Conservation (phyloP, 306 rosid genomes). For the Delonix regia region DNA sequence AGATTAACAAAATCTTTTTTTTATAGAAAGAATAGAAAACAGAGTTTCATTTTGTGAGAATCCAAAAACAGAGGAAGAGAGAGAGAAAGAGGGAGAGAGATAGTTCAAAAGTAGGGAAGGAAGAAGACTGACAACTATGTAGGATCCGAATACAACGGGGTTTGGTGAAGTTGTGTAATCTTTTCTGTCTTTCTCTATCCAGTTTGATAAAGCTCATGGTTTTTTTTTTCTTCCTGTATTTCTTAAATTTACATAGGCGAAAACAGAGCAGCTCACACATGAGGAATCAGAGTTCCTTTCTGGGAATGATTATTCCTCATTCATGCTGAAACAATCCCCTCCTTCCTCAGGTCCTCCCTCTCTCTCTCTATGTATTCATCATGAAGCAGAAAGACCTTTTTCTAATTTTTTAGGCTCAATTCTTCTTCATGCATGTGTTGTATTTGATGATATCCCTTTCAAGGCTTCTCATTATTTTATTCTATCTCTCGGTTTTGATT, state of each 20-base stretch:
- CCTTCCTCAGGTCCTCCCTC: slow-evolving; percentile 34
- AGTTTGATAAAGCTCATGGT: neutral
- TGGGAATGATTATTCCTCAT: slow-evolving; percentile 64
- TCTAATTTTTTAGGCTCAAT: neutral
- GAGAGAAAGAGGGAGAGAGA: slow-evolving; percentile 19
- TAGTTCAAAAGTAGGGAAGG: slow-evolving; percentile 38
- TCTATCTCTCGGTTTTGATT: neutral
- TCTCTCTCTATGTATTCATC: neutral
- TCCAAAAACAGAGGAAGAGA: slow-evolving; percentile 18
- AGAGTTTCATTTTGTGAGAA: slow-evolving; percentile 1
- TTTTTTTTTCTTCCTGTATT: neutral
- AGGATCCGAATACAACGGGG: slow-evolving; percentile 53
- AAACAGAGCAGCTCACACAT: slow-evolving; percentile 13
- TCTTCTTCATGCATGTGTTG: slow-evolving; percentile 29
- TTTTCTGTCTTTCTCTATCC: slow-evolving; percentile 19
- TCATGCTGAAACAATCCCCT: slow-evolving; percentile 21
- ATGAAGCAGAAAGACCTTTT: neutral
- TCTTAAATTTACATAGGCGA: neutral
- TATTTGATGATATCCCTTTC: slow-evolving; percentile 3
- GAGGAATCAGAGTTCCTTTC: slow-evolving; percentile 71
- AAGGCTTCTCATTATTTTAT: neutral
- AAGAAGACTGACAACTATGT: slow-evolving; percentile 35
- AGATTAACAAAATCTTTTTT: neutral
- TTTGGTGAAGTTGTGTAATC: slow-evolving; percentile 26
- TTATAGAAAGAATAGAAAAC: neutral